Evolutionary conservation across 768 basidiomycete genomes (phyloP).

Genomic region (Naganishia friedmannii): DNA sequence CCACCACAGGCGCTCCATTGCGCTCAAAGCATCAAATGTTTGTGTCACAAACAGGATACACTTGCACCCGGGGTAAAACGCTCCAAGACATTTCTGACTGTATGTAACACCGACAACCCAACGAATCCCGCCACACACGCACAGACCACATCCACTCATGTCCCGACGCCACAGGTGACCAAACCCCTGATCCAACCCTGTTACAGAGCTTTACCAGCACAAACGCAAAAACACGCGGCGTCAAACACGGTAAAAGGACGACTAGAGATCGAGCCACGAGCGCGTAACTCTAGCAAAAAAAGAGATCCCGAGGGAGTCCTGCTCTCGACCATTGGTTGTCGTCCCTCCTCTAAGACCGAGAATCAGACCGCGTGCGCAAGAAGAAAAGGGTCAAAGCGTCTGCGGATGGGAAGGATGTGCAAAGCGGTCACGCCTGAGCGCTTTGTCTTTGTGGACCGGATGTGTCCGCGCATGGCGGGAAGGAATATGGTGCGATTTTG

Average conservation of each 20-base stretch:
- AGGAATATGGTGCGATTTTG: conserved; percentile 1
- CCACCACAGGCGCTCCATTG: neutral
- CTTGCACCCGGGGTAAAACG: neutral
- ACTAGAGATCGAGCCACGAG: conserved; percentile 20
- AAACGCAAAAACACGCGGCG: neutral
- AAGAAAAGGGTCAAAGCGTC: neutral
- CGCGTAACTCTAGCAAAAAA: conserved; percentile 23
- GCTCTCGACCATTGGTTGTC: conserved; percentile 8
- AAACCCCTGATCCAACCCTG: conserved; percentile 5
- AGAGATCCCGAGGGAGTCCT: conserved; percentile 19
- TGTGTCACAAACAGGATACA: conserved; percentile 15
- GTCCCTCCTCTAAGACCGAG: neutral
- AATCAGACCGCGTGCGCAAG: neutral
- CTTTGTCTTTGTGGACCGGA: too few species aligned
- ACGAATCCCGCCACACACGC: neutral
- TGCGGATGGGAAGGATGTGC: conserved; percentile 10
- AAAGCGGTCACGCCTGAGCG: neutral
- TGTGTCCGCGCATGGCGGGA: neutral
- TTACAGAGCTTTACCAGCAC: conserved; percentile 10
- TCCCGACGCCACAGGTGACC: neutral
- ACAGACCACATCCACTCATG: neutral
- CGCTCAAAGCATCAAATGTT: conserved; percentile 15
- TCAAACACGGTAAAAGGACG: neutral
- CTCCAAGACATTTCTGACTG: conserved; percentile 2
- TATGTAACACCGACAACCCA: conserved; percentile 3